Conservation (phyloP, 2,329 filamentous ascomycete genomes). For the Hymenoscyphus scutula region DNA sequence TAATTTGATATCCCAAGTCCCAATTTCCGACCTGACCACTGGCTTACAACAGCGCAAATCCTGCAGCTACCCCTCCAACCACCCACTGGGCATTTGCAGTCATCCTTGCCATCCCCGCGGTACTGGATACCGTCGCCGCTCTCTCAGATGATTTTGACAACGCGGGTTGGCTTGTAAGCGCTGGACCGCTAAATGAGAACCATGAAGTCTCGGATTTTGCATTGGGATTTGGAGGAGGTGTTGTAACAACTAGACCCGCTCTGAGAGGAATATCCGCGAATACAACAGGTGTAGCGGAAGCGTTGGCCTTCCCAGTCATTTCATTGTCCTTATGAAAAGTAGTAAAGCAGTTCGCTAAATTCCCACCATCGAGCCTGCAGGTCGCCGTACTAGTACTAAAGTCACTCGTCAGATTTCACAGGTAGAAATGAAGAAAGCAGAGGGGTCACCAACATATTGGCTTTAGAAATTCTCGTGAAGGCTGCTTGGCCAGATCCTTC, state of each 20-base stretch:
- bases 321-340: too few species aligned
- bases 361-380: not conserved
- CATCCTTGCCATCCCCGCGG: constrained; percentile 25
- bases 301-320: too few species aligned
- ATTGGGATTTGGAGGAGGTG: too few species aligned
- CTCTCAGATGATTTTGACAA: not conserved
- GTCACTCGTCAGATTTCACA: not conserved
- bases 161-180: too few species aligned
- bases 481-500: not conserved
- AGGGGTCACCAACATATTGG: not conserved
- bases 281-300: too few species aligned
- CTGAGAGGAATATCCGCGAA: too few species aligned
- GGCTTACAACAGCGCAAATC: constrained; percentile 23
- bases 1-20: too few species aligned
- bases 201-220: too few species aligned
- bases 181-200: too few species aligned
- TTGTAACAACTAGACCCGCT: too few species aligned
- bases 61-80: constrained; percentile 27
- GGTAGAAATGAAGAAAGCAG: too few species aligned
- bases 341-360: not conserved
- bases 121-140: constrained; percentile 9
- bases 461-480: not conserved
- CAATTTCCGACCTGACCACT: not conserved
- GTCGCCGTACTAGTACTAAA: not conserved
- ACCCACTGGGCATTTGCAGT: constrained; percentile 29